A percentile compares a stretch with the other conserved stretches of the same genome.
phyloP scores from a whole-genome alignment of 495 filamentous ascomycete species.

The Aspergillus ostianus region DNA sequence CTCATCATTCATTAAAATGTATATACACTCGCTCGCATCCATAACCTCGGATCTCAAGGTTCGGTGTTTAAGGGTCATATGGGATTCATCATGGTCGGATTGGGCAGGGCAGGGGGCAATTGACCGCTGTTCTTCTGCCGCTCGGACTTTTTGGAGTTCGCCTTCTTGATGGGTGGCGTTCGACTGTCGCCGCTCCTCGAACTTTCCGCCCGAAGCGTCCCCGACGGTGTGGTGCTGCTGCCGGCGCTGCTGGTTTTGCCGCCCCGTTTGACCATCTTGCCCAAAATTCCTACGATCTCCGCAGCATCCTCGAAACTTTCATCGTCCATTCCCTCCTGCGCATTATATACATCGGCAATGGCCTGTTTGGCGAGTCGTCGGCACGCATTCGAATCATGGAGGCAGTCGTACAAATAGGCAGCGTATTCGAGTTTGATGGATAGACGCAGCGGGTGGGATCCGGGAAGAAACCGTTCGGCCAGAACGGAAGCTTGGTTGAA shows the following conservation, averaged over 20 bases:
- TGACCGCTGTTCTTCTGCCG: constrained; percentile 1
- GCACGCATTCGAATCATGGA: constrained; percentile 74
- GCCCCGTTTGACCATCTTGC: constrained; percentile 75
- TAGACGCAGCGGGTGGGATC: constrained; percentile 84
- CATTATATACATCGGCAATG: constrained; percentile 87
- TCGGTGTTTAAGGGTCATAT: constrained; percentile 34
- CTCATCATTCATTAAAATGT: neutral
- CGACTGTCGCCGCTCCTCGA: constrained; percentile 37
- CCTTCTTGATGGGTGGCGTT: constrained; percentile 16
- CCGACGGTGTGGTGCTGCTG: constrained; percentile 30
- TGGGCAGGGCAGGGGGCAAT: constrained; percentile 32
- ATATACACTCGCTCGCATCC: neutral
- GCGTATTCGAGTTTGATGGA: constrained; percentile 90
- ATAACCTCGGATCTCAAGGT: too few relatives aligned
- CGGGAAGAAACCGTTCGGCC: constrained; percentile 72
- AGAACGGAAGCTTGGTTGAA: constrained; percentile 77
- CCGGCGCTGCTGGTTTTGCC: constrained; percentile 31
- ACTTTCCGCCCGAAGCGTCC: constrained; percentile 26
- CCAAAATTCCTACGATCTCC: constrained; percentile 68
- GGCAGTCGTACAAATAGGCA: constrained; percentile 94
- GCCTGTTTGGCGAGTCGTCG: constrained; percentile 75
- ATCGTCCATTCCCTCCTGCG: constrained; percentile 87
- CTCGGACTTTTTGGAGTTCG: neutral
- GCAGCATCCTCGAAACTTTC: constrained; percentile 80
- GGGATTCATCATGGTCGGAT: constrained; percentile 43